Conservation (phyloP, 129 eudicot species). For the Lactuca saligna region DNA sequence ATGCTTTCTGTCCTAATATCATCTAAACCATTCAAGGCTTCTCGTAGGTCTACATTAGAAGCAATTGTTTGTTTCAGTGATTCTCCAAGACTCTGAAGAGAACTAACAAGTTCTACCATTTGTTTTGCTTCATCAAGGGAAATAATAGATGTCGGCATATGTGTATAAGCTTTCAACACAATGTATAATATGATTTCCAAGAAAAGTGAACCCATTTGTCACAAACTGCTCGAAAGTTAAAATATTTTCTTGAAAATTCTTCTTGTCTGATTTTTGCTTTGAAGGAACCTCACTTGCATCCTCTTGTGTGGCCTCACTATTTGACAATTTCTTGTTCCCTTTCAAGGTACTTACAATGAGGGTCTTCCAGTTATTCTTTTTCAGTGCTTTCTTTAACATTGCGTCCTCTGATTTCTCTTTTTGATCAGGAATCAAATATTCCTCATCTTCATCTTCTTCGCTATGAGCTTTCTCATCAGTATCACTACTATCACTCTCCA, state of each 20-base stretch:
- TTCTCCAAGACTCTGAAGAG: slow-evolving; percentile 31
- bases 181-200: slow-evolving; percentile 27
- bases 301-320: neutral
- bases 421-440: neutral
- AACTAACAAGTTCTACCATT: slow-evolving; percentile 28
- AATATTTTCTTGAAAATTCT: neutral
- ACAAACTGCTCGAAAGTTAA: slow-evolving; percentile 53
- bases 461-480: neutral
- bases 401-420: neutral
- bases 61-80: neutral
- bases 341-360: slow-evolving; percentile 12
- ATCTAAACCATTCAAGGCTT: neutral
- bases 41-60: neutral
- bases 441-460: neutral
- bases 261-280: slow-evolving; percentile 6
- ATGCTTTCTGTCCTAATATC: neutral
- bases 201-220: slow-evolving; percentile 3
- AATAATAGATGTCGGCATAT: slow-evolving; percentile 61
- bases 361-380: slow-evolving; percentile 14
- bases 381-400: neutral
- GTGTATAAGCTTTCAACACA: slow-evolving; percentile 44
- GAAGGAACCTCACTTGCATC: slow-evolving; percentile 6
- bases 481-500: neutral
- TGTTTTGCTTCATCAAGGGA: slow-evolving; percentile 22
- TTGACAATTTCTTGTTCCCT: neutral